These are phyloP conservation scores for Boletus mariae DNA, from an alignment of 1,284 basidiomycete genomes.

Conservation along the genomic window DNA sequence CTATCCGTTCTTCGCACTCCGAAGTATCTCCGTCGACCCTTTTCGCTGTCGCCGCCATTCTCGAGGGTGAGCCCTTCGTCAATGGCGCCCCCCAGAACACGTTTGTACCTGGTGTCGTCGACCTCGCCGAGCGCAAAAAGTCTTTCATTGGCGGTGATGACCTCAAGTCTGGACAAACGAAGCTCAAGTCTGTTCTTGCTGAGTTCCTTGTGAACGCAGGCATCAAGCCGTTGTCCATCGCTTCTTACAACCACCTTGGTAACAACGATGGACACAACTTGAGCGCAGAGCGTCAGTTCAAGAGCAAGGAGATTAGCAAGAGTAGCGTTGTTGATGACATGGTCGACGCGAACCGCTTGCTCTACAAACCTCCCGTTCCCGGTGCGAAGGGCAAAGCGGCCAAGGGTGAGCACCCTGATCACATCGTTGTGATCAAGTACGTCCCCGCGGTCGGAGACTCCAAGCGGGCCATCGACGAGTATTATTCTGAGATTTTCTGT, in stretches of 20 bases:
- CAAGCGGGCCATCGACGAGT: constrained; percentile 98
- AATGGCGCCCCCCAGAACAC: constrained; percentile 99
- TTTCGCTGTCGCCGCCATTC: constrained; percentile 94
- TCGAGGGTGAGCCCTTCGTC: constrained; percentile 93
- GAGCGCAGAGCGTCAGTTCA: constrained; percentile 91
- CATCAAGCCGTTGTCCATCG: constrained; percentile 96
- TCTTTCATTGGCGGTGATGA: constrained; percentile 98
- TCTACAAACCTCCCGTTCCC: constrained; percentile 79
- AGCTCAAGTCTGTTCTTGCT: constrained; percentile 92
- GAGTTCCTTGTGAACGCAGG: constrained; percentile 99
- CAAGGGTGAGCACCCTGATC: constrained; percentile 95
- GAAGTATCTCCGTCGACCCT: constrained; percentile 95
- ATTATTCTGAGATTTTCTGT: constrained; percentile 92
- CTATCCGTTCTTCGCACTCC: constrained; percentile 82
- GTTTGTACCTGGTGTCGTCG: constrained; percentile 93
- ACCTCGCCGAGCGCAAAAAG: constrained; percentile 85
- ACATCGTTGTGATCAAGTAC: constrained; percentile 95
- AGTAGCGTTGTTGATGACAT: constrained; percentile 97
- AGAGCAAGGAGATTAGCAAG: constrained; percentile 98
- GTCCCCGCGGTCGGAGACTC: constrained; percentile 94
- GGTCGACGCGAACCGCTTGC: constrained; percentile 87
- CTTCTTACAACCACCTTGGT: constrained; percentile 98
- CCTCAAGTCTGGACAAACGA: constrained; percentile 93
- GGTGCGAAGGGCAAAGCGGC: constrained; percentile 61
- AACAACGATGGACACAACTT: constrained; percentile 98